Evolutionary conservation across 805 yeast species (phyloP), one percentile per base, ranked within the genome.

Genomic region (Starmerella tilneyi): DNA sequence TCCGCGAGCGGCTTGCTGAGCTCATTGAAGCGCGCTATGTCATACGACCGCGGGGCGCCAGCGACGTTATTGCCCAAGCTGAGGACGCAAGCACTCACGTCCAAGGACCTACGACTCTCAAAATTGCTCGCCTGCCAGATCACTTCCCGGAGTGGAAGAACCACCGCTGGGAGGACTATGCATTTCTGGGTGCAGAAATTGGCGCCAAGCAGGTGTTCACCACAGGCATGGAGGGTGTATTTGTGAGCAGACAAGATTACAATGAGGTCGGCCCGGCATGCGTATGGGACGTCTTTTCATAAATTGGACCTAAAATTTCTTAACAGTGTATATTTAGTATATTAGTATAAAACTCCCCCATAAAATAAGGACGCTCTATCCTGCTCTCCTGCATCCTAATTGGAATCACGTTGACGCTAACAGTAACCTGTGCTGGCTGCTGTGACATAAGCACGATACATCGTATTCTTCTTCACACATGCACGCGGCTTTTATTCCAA

Each of bases 141-240:
- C 88, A 89, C 63, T 89, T 89, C 65, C 84, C 94, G 1, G 94
- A 84, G 54, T 89, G 96, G 96, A 88, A 88, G 64, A 76, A 76
- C 39, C 62, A 62, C 27, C 86, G 89, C 1, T 79, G 81, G 73
- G 78, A 80, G 47, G 86, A 84, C 54, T 75, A 80, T 26, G 71
- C 76, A 47, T 84, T 88, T 59, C 66, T 88, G 50, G 97, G 97
- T 2, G 94, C 83, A 2, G 84, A 85, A 63, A 82, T 88, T 40
- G 80, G 84, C 35, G 76, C 94, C 16, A 85, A 84, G 63, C 95
- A 85, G 66, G 75, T 84, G 12, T 88, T 82, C 59, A 75, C 79
- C 8, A 78, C 79, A 41, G 63, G 73, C 13, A 67, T 71, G 46
- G 80, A 78, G 46, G 86, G 81, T 34, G 59, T 60, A 29, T 86